These are phyloP conservation scores for Apophysomyces sp. DNA, from an alignment of 371 early-diverging fungal genomes.

Conservation along the genomic window DNA sequence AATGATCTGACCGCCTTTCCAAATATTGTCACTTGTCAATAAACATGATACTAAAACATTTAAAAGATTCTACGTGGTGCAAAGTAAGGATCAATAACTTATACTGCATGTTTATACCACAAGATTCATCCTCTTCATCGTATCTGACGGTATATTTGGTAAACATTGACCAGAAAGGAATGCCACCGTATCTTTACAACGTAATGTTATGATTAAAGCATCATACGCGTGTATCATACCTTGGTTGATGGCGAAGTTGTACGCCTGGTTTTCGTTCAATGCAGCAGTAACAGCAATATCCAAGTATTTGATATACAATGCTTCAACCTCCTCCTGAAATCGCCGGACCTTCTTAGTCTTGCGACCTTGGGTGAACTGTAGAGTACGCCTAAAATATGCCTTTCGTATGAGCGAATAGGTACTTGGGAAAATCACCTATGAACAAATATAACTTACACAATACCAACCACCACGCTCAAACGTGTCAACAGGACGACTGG, in stretches of 20 bases:
- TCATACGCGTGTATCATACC: slow-evolving; percentile 8
- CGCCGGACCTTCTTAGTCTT: slow-evolving; percentile 28
- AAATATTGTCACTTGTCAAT: slow-evolving; percentile 29
- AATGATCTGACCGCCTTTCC: slow-evolving; percentile 25
- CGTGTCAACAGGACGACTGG: slow-evolving; percentile 8
- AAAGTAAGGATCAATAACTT: neutral
- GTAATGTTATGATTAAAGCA: neutral
- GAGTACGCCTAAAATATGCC: slow-evolving; percentile 26
- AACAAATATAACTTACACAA: slow-evolving; percentile 28
- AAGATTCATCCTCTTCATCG: slow-evolving; percentile 6
- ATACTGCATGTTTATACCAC: slow-evolving; percentile 6
- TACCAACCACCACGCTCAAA: slow-evolving; percentile 33
- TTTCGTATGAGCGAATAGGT: neutral
- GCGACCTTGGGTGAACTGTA: slow-evolving; percentile 36
- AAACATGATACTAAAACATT: slow-evolving; percentile 22
- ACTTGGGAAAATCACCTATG: neutral
- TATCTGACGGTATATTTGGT: slow-evolving; percentile 17
- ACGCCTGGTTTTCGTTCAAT: neutral
- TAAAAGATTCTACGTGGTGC: neutral
- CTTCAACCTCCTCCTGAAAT: slow-evolving; percentile 18
- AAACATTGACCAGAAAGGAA: slow-evolving; percentile 41
- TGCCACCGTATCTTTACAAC: slow-evolving; percentile 16
- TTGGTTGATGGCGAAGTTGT: slow-evolving; percentile 15
- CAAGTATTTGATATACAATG: slow-evolving; percentile 16
- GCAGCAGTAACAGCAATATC: slow-evolving; percentile 7